Base-by-base conservation (phyloP, 148 eudicot genomes). In the Spergularia bocconei region DNA sequence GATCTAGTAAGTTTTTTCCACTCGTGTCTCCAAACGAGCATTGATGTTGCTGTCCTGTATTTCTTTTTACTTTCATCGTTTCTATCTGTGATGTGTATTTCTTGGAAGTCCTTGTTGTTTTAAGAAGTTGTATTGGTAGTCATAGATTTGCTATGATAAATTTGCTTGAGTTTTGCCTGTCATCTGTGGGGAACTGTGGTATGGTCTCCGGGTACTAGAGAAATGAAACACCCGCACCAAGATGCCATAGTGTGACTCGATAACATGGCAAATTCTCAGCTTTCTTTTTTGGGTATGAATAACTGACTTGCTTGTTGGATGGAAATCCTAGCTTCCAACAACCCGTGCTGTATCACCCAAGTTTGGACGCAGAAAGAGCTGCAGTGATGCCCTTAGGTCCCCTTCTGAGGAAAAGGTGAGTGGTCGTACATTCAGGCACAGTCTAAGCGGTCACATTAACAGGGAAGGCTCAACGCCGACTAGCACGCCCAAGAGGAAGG, bases 301-400 rank as follows among this genome's bases (percentile, higher is more conserved):
- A 57, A 67, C 83, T 78, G 75, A 81, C 75, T 73, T 73, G 71
- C 48, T 63, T 74, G 55, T 74, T 71, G 20, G 38, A 77, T 77
- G 67, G 56, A 54, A 41, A 64, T 67, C 68, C 53, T 78, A 81
- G 84, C 78, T 74, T 69, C 84, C 84, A 19, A 81, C 84, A 69
- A 95, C 98, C 54, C 96, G 98, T 53, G 86, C 98, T 60, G 87
- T 87, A 76, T 95, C 97, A 10, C 98, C 98, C 17, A 95, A 92
- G 17, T 75, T 95, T 41, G 85, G 80, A 29, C 91, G 98, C 77
- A 84, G 97, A 84, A 95, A 85, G 90, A 95, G 98, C 82, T 90
- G 86, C 66, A 78, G 87, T 17, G 97, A 91, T 74, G 89, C 89
- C 64, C 38, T 69, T 8, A 63, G 72, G 60, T 70, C 86, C 48